These are phyloP conservation scores for Phallus indusiatus DNA, from an alignment of 768 basidiomycete genomes.

Conservation along the genomic window DNA sequence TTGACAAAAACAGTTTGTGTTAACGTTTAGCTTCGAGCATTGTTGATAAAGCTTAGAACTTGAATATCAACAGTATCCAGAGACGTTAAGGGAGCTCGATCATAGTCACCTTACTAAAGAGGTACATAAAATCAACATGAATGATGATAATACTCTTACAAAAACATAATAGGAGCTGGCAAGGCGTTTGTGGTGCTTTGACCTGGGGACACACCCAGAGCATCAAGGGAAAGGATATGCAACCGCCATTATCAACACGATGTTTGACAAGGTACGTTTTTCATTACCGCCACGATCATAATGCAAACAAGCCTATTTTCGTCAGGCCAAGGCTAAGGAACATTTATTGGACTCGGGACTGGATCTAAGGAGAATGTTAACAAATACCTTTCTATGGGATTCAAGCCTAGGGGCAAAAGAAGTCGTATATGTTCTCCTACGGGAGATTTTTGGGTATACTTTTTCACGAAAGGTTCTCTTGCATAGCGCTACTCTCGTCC, in stretches of 20 bases:
- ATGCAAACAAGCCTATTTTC: not conserved
- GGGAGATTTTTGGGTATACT: not conserved
- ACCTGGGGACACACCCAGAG: not conserved
- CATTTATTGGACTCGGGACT: not conserved
- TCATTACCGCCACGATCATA: not conserved
- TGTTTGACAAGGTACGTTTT: not conserved
- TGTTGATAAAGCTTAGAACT: no score
- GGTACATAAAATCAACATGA: no score
- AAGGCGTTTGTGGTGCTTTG: not conserved
- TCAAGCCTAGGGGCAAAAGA: not conserved
- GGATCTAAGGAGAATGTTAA: not conserved
- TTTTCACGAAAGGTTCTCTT: not conserved
- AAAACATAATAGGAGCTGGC: not conserved
- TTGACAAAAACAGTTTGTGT: not conserved
- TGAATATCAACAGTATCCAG: no score
- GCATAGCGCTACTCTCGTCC: no score
- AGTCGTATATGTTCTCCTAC: not conserved
- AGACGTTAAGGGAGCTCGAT: no score
- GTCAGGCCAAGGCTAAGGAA: not conserved
- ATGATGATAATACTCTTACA: no score
- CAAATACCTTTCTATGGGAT: not conserved
- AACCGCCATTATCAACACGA: not conserved
- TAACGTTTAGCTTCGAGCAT: not conserved
- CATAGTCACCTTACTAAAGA: no score
- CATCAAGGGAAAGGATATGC: conserved; percentile 1